Base-by-base conservation (phyloP, 2,329 filamentous ascomycete species). In the Mollisia scopiformis region DNA sequence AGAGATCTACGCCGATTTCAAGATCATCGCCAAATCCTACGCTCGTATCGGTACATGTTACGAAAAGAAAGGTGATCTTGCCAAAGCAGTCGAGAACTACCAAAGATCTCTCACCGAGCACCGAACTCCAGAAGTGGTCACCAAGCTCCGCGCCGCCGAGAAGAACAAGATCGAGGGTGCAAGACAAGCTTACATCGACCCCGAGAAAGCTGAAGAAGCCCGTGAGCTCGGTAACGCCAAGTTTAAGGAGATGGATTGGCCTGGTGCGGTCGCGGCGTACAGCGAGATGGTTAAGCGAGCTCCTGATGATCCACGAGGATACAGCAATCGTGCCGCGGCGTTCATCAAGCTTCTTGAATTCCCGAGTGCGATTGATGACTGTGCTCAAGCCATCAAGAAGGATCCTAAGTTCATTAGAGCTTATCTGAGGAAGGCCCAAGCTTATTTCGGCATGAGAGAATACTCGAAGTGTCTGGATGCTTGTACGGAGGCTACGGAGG, bases 11-110 rank as follows among this genome's bases (percentile, higher is more conserved):
- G 93, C 95, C 65, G 95, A 99, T 79, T 99, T 98, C 84, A 99
- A 99, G 86, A 84, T 93, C 73, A 94, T 99, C 68, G 93, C 96
- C 74, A 98, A 97, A 87, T 91, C 94, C n/a, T 97, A 95, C 72
- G 93, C 93, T 39, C 92, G 95, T 69, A 96, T 99, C 69, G 95
- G 95, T 66, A 86, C 88, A n/a, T 88, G 94, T 0, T 93, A 98
- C 75, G 95, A 99, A 83, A 97, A 93, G 80, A 79, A 89, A 74
- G 92, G 90, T 67, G 90, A 98, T 70, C 80, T 95, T 11, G 76
- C 84, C 57, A 86, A 88, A 62, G 95, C 96, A 25, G 86, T 99
- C 66, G 88, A 92, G 69, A 92, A 91, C 82, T 99, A 94, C 84
- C 89, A 97, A 78, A 92, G 89, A 77, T 96, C 94, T 3, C 86